These are phyloP conservation scores for Neopestalotiopsis sp. DNA, from an alignment of 2,329 filamentous ascomycete species.

Conservation along the genomic window DNA sequence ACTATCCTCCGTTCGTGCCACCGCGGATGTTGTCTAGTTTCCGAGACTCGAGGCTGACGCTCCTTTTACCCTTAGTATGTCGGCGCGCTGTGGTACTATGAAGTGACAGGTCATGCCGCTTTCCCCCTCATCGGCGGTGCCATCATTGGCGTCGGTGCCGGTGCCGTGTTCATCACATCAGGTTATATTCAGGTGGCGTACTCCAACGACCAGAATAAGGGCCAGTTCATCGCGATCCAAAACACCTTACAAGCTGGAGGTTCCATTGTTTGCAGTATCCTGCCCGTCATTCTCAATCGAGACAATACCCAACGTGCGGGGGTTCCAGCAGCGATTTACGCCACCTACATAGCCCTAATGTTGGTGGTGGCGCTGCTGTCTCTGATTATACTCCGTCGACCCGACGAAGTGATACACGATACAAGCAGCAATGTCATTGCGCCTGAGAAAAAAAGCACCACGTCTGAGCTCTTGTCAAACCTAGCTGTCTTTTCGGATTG, in stretches of 20 bases:
- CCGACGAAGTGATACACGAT: constrained; percentile 28
- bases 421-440: constrained; percentile 19
- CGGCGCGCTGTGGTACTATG: constrained; percentile 34
- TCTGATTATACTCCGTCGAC: constrained; percentile 23
- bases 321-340: constrained; percentile 29
- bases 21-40: not conserved
- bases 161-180: constrained; percentile 35
- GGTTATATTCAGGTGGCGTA: constrained; percentile 38
- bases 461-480: constrained; percentile 33
- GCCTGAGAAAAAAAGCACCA: constrained; percentile 21
- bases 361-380: constrained; percentile 19
- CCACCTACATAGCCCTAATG: constrained; percentile 32
- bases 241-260: constrained; percentile 35
- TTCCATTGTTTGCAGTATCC: constrained; percentile 30
- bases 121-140: constrained; percentile 32
- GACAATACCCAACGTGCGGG: constrained; percentile 20
- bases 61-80: constrained; percentile 24
- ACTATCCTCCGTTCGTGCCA: too few relatives aligned
- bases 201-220: constrained; percentile 37
- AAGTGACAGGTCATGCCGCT: constrained; percentile 26
- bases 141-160: constrained; percentile 33
- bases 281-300: constrained; percentile 33
- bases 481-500: constrained; percentile 24
- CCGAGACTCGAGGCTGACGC: not conserved
- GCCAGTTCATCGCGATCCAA: constrained; percentile 33